Evolutionary conservation across 805 yeast genomes (phyloP).

Genomic region (Candida insectorum): DNA sequence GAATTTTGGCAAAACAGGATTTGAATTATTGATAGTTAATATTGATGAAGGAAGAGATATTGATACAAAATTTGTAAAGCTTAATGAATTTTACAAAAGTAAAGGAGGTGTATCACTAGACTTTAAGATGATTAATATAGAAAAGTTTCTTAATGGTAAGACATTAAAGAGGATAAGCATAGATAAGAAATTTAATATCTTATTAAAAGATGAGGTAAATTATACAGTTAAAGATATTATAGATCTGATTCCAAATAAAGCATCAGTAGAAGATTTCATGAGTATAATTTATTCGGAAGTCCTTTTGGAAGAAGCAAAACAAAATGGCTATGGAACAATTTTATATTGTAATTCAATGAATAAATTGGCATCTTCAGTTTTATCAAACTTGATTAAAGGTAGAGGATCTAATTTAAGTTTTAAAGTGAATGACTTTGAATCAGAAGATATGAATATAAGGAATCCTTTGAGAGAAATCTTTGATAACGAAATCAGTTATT

Average conservation of each 20-base stretch:
- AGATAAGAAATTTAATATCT: slow-evolving; percentile 11
- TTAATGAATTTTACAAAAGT: slow-evolving; percentile 2
- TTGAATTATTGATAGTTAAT: slow-evolving; percentile 50
- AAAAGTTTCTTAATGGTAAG: slow-evolving; percentile 3
- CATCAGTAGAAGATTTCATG: slow-evolving; percentile 64
- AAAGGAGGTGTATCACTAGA: background rate
- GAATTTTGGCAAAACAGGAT: slow-evolving; percentile 67
- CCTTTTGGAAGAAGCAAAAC: slow-evolving; percentile 44
- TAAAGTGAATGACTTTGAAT: slow-evolving; percentile 43
- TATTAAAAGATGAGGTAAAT: slow-evolving; percentile 8
- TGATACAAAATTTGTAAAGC: background rate
- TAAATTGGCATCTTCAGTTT: slow-evolving; percentile 71
- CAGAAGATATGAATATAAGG: slow-evolving; percentile 41
- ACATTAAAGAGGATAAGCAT: slow-evolving; percentile 5
- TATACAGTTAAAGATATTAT: slow-evolving; percentile 32
- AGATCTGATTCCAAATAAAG: slow-evolving; percentile 44
- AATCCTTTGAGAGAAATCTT: slow-evolving; percentile 77
- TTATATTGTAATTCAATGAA: slow-evolving; percentile 81
- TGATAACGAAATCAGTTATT: slow-evolving; percentile 62
- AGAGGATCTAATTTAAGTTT: slow-evolving; percentile 68
- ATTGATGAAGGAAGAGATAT: slow-evolving; percentile 33
- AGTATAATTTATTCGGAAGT: slow-evolving; percentile 46
- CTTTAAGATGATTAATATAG: slow-evolving; percentile 1
- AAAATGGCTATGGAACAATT: slow-evolving; percentile 49
- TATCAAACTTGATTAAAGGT: slow-evolving; percentile 80